Percentiles rank a stretch among this genome's conserved stretches.
These are phyloP conservation scores for Spinacia oleracea DNA, from an alignment of 179 eudicot species.

Conservation along the genomic window DNA sequence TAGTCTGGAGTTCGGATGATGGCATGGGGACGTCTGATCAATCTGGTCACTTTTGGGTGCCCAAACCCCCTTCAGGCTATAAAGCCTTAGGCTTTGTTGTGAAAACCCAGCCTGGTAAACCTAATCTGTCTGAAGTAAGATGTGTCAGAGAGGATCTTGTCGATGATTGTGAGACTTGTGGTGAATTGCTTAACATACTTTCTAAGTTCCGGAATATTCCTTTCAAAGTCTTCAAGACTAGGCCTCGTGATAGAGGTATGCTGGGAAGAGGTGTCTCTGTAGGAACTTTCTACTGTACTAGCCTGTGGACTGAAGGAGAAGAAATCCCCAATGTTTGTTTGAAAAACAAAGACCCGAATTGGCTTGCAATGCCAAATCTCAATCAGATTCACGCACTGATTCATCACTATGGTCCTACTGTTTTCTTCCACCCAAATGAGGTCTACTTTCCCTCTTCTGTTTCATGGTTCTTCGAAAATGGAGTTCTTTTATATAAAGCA, in stretches of 20 bases:
- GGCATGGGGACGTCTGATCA: constrained; percentile 41
- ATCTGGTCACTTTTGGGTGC: constrained; percentile 74
- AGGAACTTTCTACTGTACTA: constrained; percentile 70
- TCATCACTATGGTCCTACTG: constrained; percentile 76
- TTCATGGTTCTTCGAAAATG: constrained; percentile 73
- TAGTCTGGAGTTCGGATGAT: constrained; percentile 76
- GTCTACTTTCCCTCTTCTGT: constrained; percentile 80
- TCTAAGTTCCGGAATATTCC: constrained; percentile 37
- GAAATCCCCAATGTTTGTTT: constrained; percentile 54
- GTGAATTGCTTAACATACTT: constrained; percentile 35
- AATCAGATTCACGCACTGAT: constrained; percentile 73
- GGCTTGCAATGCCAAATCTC: constrained; percentile 68
- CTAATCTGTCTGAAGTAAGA: constrained; percentile 53
- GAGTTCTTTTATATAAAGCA: constrained; percentile 53
- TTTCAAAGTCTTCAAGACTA: constrained; percentile 62
- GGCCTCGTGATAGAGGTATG: constrained; percentile 74
- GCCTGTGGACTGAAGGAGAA: constrained; percentile 37
- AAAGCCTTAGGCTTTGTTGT: constrained; percentile 78
- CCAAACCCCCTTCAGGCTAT: constrained; percentile 81
- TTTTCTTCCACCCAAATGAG: constrained; percentile 86
- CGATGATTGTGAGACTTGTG: constrained; percentile 56
- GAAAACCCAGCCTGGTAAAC: constrained; percentile 54
- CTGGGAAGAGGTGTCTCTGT: constrained; percentile 61
- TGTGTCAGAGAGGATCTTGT: constrained; percentile 81
- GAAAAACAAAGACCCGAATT: constrained; percentile 50